phyloP scores from a whole-genome alignment of 2,329 filamentous ascomycete genomes.

The Ceratocystis huliohia region DNA sequence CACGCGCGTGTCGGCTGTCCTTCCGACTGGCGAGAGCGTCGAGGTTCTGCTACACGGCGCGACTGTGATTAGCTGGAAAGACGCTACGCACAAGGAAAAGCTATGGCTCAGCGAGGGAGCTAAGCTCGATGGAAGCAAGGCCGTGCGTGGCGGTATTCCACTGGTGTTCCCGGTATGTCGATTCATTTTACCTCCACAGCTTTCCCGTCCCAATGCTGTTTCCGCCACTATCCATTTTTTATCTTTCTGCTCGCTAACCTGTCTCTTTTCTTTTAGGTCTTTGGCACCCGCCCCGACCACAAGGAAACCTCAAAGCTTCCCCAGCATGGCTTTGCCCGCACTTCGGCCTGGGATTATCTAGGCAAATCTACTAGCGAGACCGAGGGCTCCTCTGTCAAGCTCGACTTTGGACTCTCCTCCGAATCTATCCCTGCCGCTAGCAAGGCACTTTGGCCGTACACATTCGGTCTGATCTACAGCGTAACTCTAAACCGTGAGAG shows the following conservation, averaged over 20 bases:
- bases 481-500: constrained; percentile 67
- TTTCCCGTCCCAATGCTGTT: no score
- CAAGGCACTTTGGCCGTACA: constrained; percentile 66
- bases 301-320: constrained; percentile 67
- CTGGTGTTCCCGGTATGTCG: constrained; percentile 77
- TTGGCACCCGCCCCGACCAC: constrained; percentile 67
- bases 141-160: constrained; percentile 83
- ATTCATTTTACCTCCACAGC: background rate
- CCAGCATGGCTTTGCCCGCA: constrained; percentile 91
- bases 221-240: no score
- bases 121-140: constrained; percentile 72
- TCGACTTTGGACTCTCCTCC: constrained; percentile 84
- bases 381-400: constrained; percentile 56
- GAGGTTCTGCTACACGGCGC: constrained; percentile 82
- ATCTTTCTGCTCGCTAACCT: background rate
- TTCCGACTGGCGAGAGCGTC: constrained; percentile 77
- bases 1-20: constrained; percentile 59
- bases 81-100: constrained; percentile 63
- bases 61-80: constrained; percentile 89
- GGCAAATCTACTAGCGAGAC: constrained; percentile 56
- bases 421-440: constrained; percentile 56
- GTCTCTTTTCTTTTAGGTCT: constrained; percentile 45
- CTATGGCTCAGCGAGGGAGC: constrained; percentile 74
- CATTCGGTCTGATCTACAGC: constrained; percentile 85
- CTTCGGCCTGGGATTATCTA: constrained; percentile 82